These are phyloP conservation scores for Aspergillus ochraceus DNA, from an alignment of 2,329 filamentous ascomycete genomes.

Conservation along the genomic window DNA sequence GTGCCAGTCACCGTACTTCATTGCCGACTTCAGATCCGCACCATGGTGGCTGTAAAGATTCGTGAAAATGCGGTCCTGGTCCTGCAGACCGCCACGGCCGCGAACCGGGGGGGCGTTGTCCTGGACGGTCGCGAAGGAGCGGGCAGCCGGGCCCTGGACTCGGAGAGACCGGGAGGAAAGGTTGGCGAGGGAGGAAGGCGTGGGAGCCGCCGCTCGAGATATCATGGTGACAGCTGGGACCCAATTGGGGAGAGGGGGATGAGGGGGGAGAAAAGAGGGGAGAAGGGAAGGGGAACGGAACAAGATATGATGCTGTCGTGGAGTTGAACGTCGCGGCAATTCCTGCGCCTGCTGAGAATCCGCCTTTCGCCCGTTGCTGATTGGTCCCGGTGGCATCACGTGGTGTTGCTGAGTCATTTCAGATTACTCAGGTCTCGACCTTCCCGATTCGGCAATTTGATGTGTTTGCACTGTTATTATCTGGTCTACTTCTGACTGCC, in stretches of 20 bases:
- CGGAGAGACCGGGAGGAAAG: conserved; percentile 44
- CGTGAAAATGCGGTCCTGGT: conserved; percentile 98
- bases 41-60: conserved; percentile 95
- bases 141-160: conserved; percentile 44
- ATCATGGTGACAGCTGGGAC: conserved; percentile 42
- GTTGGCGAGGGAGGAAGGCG: conserved; percentile 41
- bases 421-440: neutral
- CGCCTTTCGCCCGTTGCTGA: conserved; percentile 37
- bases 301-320: conserved; percentile 20
- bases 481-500: neutral
- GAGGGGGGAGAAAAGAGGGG: conserved; percentile 23
- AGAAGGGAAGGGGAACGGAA: conserved; percentile 23
- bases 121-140: conserved; percentile 79
- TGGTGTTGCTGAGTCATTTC: conserved; percentile 28
- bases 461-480: neutral
- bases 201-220: conserved; percentile 47
- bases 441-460: neutral
- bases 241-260: conserved; percentile 31
- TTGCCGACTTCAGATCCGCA: conserved; percentile 85
- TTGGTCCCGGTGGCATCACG: conserved; percentile 32
- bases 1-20: conserved; percentile 99
- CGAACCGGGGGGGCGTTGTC: conserved; percentile 61
- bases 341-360: conserved; percentile 42
- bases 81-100: conserved; percentile 82
- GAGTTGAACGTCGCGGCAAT: conserved; percentile 29